Conservation (phyloP, 1,139 yeast genomes). For the Saccharomyces uvarum region DNA sequence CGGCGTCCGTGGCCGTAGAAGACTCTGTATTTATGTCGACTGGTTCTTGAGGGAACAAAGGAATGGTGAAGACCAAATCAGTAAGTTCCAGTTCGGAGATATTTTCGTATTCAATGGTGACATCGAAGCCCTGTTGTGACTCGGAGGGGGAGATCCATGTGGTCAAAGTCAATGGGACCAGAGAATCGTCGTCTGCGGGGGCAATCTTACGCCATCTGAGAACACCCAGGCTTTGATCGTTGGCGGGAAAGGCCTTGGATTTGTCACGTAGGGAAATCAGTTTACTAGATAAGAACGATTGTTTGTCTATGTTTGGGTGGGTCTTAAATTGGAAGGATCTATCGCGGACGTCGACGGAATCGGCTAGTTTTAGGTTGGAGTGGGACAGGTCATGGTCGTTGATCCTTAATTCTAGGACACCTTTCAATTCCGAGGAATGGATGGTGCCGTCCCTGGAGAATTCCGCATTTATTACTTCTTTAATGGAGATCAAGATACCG, state of each 20-base stretch:
- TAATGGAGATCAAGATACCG: conserved; percentile 71
- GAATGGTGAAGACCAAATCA: conserved; percentile 57
- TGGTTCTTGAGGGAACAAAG: conserved; percentile 45
- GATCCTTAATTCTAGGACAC: conserved; percentile 82
- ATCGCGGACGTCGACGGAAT: conserved; percentile 30
- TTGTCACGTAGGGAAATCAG: conserved; percentile 70
- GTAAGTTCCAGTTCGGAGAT: conserved; percentile 35
- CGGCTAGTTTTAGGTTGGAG: conserved; percentile 53
- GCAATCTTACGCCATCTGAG: conserved; percentile 81
- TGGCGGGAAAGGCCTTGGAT: conserved; percentile 76
- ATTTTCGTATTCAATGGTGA: conserved; percentile 84
- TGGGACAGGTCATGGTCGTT: conserved; percentile 63
- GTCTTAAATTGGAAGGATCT: conserved; percentile 66
- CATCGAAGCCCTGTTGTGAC: conserved; percentile 52
- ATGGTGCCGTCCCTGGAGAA: conserved; percentile 81
- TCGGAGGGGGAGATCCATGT: conserved; percentile 71
- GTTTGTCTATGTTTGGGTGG: conserved; percentile 90
- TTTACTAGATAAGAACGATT: conserved; percentile 49
- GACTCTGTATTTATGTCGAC: conserved; percentile 45
- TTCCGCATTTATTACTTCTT: conserved; percentile 72
- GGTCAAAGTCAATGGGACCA: conserved; percentile 68
- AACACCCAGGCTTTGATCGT: conserved; percentile 84
- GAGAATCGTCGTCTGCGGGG: conserved; percentile 45
- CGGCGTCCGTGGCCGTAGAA: conserved; percentile 40
- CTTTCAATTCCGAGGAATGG: conserved; percentile 70